Base-by-base conservation (phyloP, 1,284 basidiomycete genomes). In the Irpex sp. region DNA sequence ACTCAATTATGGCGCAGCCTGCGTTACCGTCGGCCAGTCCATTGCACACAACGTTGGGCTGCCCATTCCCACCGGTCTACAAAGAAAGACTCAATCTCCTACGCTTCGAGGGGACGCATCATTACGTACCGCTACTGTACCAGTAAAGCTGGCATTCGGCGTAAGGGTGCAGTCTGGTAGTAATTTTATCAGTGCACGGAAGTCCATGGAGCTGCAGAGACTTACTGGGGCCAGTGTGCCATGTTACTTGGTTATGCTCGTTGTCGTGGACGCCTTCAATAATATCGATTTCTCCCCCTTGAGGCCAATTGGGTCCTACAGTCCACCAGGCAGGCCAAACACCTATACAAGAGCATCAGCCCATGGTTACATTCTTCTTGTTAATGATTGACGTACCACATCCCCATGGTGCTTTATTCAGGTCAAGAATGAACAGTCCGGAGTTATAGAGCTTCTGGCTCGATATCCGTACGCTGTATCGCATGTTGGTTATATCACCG, bases 271-370 rank as follows among this genome's bases (percentile, higher is more conserved):
- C 89, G 6, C 89, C 88, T 76, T 93, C 90, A 19, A 93, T 82
- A 60, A 94, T 88, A 74, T 93, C 92, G 47, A 93, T 91, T 76
- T 93, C 91, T 5, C 91, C 91, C 5, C 78, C 77, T 86, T 89
- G 65, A 17, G 87, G 87, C 83, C 85, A 86, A 54, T 78, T 75
- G 54, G 80, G 82, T 56, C 79, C 83, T 62, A 87, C 71, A 2
- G 84, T 85, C 84, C 84, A 82, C 72, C 85, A 88, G 3, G 87
- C 86, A 59, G 86, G 86, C 86, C 87, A 88, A n/a, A 84, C 81
- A 62, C 80, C 86, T 87, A 60, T 34, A 63, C 11, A 26, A 61
- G 7, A 11, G 2, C 44, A 55, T 40, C 26, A 57, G 44, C 31
- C 8, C 51, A 57, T 21, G 57, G 37, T 34, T 6, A 60, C 19